Conservation (phyloP, 495 filamentous ascomycete genomes). For the Aspergillus sclerotiicarbonarius region DNA sequence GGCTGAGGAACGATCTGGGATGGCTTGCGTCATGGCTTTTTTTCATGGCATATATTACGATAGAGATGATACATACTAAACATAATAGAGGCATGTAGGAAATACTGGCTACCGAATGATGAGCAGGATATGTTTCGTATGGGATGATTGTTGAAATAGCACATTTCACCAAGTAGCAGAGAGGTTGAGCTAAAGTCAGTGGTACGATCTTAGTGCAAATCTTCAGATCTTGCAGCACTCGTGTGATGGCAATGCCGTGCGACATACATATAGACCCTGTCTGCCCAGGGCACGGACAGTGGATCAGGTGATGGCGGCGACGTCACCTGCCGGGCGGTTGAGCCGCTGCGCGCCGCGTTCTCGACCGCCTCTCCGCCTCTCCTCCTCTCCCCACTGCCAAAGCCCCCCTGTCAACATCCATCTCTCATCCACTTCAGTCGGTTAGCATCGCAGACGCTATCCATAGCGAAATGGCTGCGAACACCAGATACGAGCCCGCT, state of each 20-base stretch:
- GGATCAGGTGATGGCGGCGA: conserved; percentile 20
- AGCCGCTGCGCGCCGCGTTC: conserved; percentile 3
- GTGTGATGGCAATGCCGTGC: background rate
- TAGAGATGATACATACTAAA: conserved; percentile 8
- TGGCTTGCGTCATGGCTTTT: background rate
- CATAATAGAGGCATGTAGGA: conserved; percentile 3
- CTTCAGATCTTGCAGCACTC: too few species aligned
- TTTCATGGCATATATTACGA: conserved; percentile 11
- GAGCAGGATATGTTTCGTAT: too few species aligned
- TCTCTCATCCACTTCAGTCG: conserved; percentile 8
- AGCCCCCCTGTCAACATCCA: background rate
- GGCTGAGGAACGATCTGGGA: too few species aligned
- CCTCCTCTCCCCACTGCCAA: background rate
- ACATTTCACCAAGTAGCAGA: too few species aligned
- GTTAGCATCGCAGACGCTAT: conserved; percentile 1
- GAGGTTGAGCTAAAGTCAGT: too few species aligned
- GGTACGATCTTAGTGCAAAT: too few species aligned
- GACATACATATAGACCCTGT: background rate
- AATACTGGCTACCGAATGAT: too few species aligned
- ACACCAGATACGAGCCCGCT: conserved; percentile 67
- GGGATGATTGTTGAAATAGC: too few species aligned
- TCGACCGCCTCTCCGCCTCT: background rate
- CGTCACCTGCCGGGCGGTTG: conserved; percentile 3
- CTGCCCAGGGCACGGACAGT: background rate
- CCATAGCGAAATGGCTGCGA: conserved; percentile 55